phyloP scores from a whole-genome alignment of 495 filamentous ascomycete species.

The Penicillium canescens region DNA sequence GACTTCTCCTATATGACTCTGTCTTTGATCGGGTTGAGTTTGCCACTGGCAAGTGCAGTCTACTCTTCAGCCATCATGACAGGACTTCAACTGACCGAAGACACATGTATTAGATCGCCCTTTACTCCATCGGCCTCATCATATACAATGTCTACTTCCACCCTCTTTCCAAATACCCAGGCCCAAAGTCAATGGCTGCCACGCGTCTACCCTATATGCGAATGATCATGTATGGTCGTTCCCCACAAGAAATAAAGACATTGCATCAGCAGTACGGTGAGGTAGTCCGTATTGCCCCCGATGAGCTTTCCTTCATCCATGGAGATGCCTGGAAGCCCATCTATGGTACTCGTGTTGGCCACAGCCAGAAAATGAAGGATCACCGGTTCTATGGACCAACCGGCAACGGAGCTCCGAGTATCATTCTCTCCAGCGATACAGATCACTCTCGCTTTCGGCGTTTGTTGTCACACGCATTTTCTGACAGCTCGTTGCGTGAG shows the following conservation, averaged over 20 bases:
- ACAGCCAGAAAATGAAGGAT: slow-evolving; percentile 18
- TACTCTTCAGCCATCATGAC: not conserved
- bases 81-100: not conserved
- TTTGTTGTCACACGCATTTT: slow-evolving; percentile 54
- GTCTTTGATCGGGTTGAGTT: not conserved
- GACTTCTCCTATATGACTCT: not conserved
- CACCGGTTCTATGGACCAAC: slow-evolving; percentile 16
- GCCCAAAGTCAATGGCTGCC: slow-evolving; percentile 36
- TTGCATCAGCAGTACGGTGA: slow-evolving; percentile 44
- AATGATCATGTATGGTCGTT: slow-evolving; percentile 11
- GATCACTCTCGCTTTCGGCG: slow-evolving; percentile 44
- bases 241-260: slow-evolving; percentile 1
- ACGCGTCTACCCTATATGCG: slow-evolving; percentile 20
- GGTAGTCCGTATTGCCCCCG: slow-evolving; percentile 52
- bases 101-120: not conserved
- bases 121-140: not conserved
- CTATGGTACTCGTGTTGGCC: slow-evolving; percentile 43
- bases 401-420: slow-evolving; percentile 4
- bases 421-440: slow-evolving; percentile 33
- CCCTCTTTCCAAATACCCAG: slow-evolving; percentile 51
- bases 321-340: slow-evolving; percentile 57
- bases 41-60: not conserved
- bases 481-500: slow-evolving; percentile 40
- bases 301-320: slow-evolving; percentile 48
- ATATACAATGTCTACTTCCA: slow-evolving; percentile 53